Evolutionary conservation across 805 yeast species (phyloP).

Genomic region (Wickerhamiella sergipiensis): DNA sequence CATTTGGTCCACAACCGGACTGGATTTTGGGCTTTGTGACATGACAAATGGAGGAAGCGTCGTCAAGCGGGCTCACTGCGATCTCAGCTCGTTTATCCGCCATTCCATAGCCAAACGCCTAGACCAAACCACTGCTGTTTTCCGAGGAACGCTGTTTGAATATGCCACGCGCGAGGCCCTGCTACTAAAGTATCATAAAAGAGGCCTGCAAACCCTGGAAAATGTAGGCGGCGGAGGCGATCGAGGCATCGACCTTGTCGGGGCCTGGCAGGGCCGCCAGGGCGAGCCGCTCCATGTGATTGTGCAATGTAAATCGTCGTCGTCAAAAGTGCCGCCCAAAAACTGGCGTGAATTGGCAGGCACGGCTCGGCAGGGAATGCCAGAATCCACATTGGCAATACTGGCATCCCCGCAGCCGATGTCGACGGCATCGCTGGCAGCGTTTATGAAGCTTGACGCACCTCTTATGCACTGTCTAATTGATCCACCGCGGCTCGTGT

Average conservation of each 20-base stretch:
- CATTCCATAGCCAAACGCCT: neutral
- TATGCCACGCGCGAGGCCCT: conserved; percentile 5
- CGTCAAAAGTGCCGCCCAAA: conserved; percentile 5
- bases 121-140: conserved; percentile 4
- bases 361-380: neutral
- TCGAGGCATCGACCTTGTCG: conserved; percentile 8
- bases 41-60: neutral
- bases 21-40: neutral
- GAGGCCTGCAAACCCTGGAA: conserved; percentile 2
- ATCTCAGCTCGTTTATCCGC: neutral
- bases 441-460: conserved; percentile 1
- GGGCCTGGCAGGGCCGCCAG: conserved; percentile 3
- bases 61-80: neutral
- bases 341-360: conserved; percentile 10
- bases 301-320: conserved; percentile 12
- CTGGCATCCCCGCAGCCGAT: conserved; percentile 8
- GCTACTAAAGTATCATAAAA: neutral
- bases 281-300: neutral
- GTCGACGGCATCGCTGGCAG: conserved; percentile 5
- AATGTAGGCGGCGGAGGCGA: conserved; percentile 8
- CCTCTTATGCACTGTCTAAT: conserved; percentile 9
- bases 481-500: neutral
- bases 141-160: conserved; percentile 10
- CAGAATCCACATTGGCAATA: neutral
- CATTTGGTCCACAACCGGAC: neutral